Conservation (phyloP, 305 asterid species). For the Petunia hybrid region DNA sequence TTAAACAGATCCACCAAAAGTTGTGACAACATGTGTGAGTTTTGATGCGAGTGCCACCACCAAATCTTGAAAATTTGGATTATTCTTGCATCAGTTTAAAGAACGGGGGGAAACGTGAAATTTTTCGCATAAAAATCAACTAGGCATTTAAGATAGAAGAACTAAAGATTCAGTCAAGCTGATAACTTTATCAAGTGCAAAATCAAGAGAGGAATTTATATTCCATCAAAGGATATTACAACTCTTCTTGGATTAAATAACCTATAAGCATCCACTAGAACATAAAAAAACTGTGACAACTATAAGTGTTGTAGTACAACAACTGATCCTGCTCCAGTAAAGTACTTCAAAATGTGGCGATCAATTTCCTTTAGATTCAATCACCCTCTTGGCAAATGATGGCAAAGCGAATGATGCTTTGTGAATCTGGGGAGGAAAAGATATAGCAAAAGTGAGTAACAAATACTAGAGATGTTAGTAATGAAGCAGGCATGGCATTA, state of each 20-base stretch:
- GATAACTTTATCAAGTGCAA: conserved; percentile 4
- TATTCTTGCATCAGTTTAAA: too few species aligned
- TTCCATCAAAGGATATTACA: neutral
- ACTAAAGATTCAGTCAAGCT: neutral
- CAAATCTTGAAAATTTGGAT: too few species aligned
- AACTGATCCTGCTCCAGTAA: conserved; percentile 1
- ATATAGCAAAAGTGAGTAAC: conserved; percentile 6
- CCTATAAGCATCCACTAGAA: neutral
- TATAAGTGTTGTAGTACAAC: conserved; percentile 16
- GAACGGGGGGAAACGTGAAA: too few species aligned
- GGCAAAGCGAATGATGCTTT: conserved; percentile 95
- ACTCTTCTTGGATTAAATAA: neutral
- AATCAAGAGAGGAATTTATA: neutral
- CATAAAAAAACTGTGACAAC: neutral
- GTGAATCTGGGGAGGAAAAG: conserved; percentile 60
- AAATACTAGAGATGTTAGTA: neutral
- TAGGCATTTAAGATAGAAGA: too few species aligned
- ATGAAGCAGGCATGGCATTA: neutral
- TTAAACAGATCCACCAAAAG: too few species aligned
- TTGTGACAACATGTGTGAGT: too few species aligned
- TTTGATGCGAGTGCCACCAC: too few species aligned
- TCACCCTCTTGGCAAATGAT: conserved; percentile 85
- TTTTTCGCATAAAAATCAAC: too few species aligned
- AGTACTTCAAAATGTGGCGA: neutral
- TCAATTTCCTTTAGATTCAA: conserved; percentile 62